Base-by-base conservation (phyloP, 116 monocot genomes). In the Iris pallida region DNA sequence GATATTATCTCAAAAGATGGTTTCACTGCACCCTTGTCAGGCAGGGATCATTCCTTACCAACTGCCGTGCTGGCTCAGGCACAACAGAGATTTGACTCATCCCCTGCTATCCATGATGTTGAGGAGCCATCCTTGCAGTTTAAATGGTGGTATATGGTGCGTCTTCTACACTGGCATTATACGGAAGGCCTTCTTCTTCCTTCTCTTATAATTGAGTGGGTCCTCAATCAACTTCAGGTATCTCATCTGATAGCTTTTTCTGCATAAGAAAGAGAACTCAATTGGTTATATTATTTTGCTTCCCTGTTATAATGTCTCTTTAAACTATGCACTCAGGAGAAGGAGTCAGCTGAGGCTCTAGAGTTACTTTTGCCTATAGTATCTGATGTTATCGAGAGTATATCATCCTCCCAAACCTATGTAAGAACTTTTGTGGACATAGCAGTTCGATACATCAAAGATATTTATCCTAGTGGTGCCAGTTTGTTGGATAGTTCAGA, bases 81-180 rank as follows among this genome's bases (percentile, higher is more conserved):
- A 60, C 80, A 80, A 19, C 78, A 76, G 12, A 85, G 71, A 74
- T 62, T 43, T 79, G 90, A 93, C 55, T 30, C 73, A 40, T 41
- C 58, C 5, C 67, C 71, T 55, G 7, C 72, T 48, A 61, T 65
- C 55, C 5, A 73, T 78, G 85, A 88, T 78, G 74, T 53, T 1
- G 83, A 86, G 42, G 97, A 93, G 30, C 83, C 83, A 43, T 78
- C 80, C 5, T 69, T 84, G 42, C 68, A 76, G 41, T 88, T 80
- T 69, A 90, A 88, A 64, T 98, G 98, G 98, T 81, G 82, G 66
- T 98, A 98, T 69, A 81, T 93, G 85, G 73, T 93, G 8, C 88
- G 73, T 17, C 83, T 98, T 72, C 16, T 96, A 65, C 77, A 79
- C 18, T 96, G 92, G 96, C 86, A 89, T 80, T 77, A 79, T 63